Conservation (phyloP, 1,139 yeast species). For the Hyphopichia wangnamkhiaoensis region DNA sequence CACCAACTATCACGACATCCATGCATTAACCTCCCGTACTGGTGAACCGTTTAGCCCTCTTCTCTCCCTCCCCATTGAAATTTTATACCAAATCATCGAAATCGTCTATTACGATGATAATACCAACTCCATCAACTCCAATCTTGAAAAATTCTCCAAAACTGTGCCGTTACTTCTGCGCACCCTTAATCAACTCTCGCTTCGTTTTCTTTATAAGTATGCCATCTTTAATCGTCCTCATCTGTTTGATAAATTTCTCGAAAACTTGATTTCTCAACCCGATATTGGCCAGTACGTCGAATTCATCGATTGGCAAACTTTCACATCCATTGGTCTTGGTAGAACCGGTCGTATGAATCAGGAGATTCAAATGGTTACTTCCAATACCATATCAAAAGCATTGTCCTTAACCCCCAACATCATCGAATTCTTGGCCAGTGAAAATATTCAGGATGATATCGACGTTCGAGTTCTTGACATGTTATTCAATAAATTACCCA, state of each 20-base stretch:
- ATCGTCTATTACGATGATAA: slow-evolving; percentile 45
- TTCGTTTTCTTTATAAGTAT: slow-evolving; percentile 58
- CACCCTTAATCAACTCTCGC: slow-evolving; percentile 33
- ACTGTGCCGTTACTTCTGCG: slow-evolving; percentile 40
- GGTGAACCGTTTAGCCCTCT: slow-evolving; percentile 19
- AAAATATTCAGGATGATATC: slow-evolving; percentile 83
- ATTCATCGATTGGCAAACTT: slow-evolving; percentile 82
- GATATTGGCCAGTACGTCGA: slow-evolving; percentile 67
- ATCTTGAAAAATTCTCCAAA: slow-evolving; percentile 43
- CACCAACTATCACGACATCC: slow-evolving; percentile 12
- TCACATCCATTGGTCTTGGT: slow-evolving; percentile 88
- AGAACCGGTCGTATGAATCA: slow-evolving; percentile 87
- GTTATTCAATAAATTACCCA: slow-evolving; percentile 60
- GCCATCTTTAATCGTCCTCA: slow-evolving; percentile 80
- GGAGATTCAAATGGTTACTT: slow-evolving; percentile 88
- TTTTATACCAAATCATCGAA: slow-evolving; percentile 44
- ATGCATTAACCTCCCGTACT: slow-evolving; percentile 1
- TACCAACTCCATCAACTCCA: slow-evolving; percentile 41
- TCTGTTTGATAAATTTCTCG: slow-evolving; percentile 71
- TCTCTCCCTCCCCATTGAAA: slow-evolving; percentile 43
- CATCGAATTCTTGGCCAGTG: slow-evolving; percentile 78
- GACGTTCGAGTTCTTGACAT: slow-evolving; percentile 59
- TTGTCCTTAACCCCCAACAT: slow-evolving; percentile 65
- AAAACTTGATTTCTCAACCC: slow-evolving; percentile 51
- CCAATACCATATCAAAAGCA: slow-evolving; percentile 65